Evolutionary conservation across 352 stramenopile species (phyloP).

Genomic region (Nothophytophthora sp.): DNA sequence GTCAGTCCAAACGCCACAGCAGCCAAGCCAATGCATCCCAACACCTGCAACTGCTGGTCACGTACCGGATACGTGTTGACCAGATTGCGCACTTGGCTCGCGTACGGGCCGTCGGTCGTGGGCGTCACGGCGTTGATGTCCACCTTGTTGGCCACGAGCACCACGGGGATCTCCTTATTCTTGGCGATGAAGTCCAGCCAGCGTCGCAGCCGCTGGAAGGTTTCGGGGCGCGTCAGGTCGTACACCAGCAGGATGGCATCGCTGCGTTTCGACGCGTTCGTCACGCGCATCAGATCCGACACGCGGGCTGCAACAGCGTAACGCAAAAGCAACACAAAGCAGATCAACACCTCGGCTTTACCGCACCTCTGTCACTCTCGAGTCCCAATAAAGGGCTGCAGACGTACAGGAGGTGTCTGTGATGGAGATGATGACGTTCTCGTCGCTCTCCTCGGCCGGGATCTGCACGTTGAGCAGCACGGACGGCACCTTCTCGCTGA

Average conservation of each 20-base stretch:
- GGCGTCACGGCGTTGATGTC: slow-evolving; percentile 77
- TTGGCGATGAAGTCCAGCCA: slow-evolving; percentile 88
- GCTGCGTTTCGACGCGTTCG: slow-evolving; percentile 83
- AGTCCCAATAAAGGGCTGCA: too few species aligned
- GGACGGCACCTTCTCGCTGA: slow-evolving; percentile 85
- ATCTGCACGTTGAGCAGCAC: slow-evolving; percentile 90
- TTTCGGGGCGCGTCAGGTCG: slow-evolving; percentile 82
- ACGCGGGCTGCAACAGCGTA: slow-evolving; percentile 42
- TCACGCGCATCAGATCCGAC: slow-evolving; percentile 82
- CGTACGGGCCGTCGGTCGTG: slow-evolving; percentile 57
- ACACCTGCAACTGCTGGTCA: not conserved
- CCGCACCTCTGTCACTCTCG: too few species aligned
- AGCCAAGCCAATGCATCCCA: not conserved
- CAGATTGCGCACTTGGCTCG: slow-evolving; percentile 70
- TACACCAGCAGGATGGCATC: slow-evolving; percentile 89
- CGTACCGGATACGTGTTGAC: slow-evolving; percentile 73
- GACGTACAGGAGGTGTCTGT: slow-evolving; percentile 87
- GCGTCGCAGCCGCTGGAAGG: slow-evolving; percentile 78
- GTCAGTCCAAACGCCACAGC: not conserved
- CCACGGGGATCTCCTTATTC: slow-evolving; percentile 87
- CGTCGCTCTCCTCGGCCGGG: slow-evolving; percentile 85
- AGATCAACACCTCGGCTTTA: too few species aligned
- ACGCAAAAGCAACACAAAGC: slow-evolving; percentile 8
- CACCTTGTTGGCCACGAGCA: slow-evolving; percentile 89
- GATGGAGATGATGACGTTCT: slow-evolving; percentile 91